A percentile compares a stretch with the other conserved stretches of the same genome.
phyloP scores from a whole-genome alignment of 441 rosid species.

The Populus hybrid region DNA sequence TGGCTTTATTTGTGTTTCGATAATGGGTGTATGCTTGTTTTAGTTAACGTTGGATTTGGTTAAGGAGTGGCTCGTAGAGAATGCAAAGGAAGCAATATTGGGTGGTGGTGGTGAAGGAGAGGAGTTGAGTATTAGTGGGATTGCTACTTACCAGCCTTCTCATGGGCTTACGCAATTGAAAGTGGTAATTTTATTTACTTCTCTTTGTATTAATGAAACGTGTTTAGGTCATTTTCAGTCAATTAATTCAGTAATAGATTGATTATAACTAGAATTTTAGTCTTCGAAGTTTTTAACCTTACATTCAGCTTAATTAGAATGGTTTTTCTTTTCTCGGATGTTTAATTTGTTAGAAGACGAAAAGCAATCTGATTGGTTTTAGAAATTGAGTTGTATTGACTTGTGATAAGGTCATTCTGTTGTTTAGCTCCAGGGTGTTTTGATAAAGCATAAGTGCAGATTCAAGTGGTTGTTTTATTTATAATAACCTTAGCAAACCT shows the following conservation, averaged over 20 bases:
- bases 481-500: not conserved
- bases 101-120: conserved; percentile 41
- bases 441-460: not conserved
- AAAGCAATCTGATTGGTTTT: not conserved
- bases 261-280: not conserved
- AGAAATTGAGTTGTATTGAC: not conserved
- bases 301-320: conserved; percentile 1
- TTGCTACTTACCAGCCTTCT: conserved; percentile 66
- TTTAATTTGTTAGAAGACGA: not conserved
- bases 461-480: not conserved
- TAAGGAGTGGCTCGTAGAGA: conserved; percentile 65
- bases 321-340: not conserved
- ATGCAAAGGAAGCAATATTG: conserved; percentile 50
- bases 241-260: not conserved
- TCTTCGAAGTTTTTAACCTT: not conserved
- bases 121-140: conserved; percentile 48
- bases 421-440: not conserved
- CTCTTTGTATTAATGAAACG: not conserved
- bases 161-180: conserved; percentile 71
- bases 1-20: not conserved
- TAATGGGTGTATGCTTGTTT: not conserved
- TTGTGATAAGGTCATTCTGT: not conserved
- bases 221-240: not conserved
- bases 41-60: conserved; percentile 87
- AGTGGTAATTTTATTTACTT: conserved; percentile 45